Conservation (phyloP, 2,329 filamentous ascomycete species). For the Fusarium burgessii region DNA sequence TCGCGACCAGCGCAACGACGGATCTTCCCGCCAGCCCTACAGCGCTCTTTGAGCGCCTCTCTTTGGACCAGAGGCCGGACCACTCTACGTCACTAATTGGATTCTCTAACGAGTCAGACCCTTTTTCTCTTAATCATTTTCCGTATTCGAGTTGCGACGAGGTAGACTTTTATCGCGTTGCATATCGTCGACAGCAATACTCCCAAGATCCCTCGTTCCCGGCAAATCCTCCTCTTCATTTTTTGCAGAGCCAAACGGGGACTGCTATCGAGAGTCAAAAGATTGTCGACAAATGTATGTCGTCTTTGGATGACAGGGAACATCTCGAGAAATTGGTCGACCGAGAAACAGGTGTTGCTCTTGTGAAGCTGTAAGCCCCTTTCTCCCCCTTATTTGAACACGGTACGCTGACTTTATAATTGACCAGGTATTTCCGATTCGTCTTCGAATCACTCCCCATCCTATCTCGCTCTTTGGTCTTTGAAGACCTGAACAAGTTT, state of each 20-base stretch:
- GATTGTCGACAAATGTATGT: neutral
- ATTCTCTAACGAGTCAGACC: neutral
- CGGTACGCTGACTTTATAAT: neutral
- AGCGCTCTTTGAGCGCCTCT: neutral
- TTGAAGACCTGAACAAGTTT: neutral
- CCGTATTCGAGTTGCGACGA: neutral
- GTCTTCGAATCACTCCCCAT: conserved; percentile 1
- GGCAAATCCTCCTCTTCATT: neutral
- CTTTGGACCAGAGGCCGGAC: neutral
- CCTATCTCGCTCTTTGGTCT: neutral
- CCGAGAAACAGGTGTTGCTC: neutral
- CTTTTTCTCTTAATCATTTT: neutral
- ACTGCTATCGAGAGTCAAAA: conserved; percentile 2
- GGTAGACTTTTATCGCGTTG: conserved; percentile 9
- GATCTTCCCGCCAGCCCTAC: neutral
- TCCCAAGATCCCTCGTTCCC: neutral
- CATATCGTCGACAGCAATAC: neutral
- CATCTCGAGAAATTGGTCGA: neutral
- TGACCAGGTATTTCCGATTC: neutral
- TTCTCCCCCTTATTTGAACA: accelerated
- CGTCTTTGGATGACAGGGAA: neutral
- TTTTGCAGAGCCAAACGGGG: neutral
- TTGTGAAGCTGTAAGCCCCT: neutral
- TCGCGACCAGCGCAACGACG: neutral
- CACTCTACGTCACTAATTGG: conserved; percentile 6